Evolutionary conservation across 2,329 filamentous ascomycete species (phyloP).

Genomic region (Arthrobotrys musiformis): DNA sequence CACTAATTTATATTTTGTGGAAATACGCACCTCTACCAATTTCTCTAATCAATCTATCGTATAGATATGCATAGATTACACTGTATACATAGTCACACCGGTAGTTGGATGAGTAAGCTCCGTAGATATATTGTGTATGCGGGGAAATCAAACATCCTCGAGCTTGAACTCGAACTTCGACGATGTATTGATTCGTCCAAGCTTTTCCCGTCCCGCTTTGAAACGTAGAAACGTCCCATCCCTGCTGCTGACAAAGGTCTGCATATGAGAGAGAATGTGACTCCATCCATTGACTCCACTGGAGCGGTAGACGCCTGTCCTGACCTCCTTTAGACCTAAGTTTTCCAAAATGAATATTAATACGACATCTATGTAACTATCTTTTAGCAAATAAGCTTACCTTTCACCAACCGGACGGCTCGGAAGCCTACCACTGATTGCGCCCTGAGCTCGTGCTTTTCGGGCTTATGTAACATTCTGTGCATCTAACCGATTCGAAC

Average conservation of each 20-base stretch:
- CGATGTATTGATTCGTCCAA: not conserved
- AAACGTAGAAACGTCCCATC: not conserved
- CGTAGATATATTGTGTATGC: not conserved
- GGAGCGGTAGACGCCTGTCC: not conserved
- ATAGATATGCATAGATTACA: not conserved
- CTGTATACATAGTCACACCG: not conserved
- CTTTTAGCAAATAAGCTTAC: constrained; percentile 4
- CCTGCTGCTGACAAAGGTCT: constrained; percentile 19
- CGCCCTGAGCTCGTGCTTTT: not conserved
- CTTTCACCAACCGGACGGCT: not conserved
- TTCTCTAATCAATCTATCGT: not conserved
- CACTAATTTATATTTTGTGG: not conserved
- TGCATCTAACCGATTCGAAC: constrained; percentile 1
- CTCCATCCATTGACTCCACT: not conserved
- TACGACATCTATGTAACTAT: not conserved
- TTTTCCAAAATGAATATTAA: not conserved
- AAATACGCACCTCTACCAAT: not conserved
- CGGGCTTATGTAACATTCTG: constrained; percentile 17
- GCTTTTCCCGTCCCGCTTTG: not conserved
- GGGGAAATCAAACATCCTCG: not conserved
- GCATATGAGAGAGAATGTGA: not conserved
- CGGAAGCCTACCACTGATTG: not conserved
- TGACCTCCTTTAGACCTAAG: not conserved
- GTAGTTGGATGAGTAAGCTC: constrained; percentile 13
- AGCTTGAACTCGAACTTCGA: not conserved